phyloP scores from a whole-genome alignment of 768 basidiomycete genomes.

The Candolleomyces eurysporus region DNA sequence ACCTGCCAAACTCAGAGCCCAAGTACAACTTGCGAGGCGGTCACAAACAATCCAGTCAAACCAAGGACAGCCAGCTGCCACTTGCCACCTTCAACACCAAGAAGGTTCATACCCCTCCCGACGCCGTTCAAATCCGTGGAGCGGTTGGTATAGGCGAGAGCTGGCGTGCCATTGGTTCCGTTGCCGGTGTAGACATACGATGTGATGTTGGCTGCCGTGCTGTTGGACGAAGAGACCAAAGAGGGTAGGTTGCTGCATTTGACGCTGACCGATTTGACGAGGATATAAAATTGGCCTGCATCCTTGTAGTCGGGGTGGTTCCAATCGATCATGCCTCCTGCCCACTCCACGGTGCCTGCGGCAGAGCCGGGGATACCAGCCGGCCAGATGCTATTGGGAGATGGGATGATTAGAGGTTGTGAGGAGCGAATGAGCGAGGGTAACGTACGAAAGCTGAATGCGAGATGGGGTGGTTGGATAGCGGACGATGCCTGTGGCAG shows the following conservation, averaged over 20 bases:
- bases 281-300: slow-evolving; percentile 72
- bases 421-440: not conserved
- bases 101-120: slow-evolving; percentile 18
- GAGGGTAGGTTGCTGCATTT: slow-evolving; percentile 62
- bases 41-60: slow-evolving; percentile 18
- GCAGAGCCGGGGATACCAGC: slow-evolving; percentile 64
- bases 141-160: slow-evolving; percentile 56
- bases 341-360: slow-evolving; percentile 74
- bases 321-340: slow-evolving; percentile 83
- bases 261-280: slow-evolving; percentile 60
- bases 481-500: slow-evolving; percentile 47
- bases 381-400: slow-evolving; percentile 63
- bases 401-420: slow-evolving; percentile 8
- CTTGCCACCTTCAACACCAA: slow-evolving; percentile 10
- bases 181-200: slow-evolving; percentile 63
- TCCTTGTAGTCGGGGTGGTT: slow-evolving; percentile 70
- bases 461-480: slow-evolving; percentile 81
- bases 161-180: slow-evolving; percentile 38
- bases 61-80: slow-evolving; percentile 16
- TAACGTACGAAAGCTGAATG: slow-evolving; percentile 71
- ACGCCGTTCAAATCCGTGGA: slow-evolving; percentile 55
- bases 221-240: slow-evolving; percentile 56
- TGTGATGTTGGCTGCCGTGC: slow-evolving; percentile 36
- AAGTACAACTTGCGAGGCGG: not conserved
- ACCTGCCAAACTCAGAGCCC: not conserved